Evolutionary conservation across 2,329 filamentous ascomycete genomes (phyloP).

Genomic region (Bipolaris zeicola): DNA sequence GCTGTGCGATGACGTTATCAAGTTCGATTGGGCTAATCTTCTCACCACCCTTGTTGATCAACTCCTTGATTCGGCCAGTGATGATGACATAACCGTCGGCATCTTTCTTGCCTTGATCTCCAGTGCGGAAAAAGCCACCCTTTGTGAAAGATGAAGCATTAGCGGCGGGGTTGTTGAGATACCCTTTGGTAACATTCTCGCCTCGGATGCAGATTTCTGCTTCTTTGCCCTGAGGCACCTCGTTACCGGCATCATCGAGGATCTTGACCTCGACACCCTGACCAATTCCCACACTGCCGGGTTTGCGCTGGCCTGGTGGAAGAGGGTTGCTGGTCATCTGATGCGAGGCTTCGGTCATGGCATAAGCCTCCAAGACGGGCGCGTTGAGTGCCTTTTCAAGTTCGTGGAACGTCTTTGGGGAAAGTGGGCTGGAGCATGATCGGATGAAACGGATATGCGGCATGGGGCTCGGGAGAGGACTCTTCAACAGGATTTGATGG

Average conservation of each 20-base stretch:
- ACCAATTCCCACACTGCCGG: conserved; percentile 80
- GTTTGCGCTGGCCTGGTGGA: conserved; percentile 72
- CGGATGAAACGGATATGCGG: conserved; percentile 84
- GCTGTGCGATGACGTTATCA: conserved; percentile 78
- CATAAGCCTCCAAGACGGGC: conserved; percentile 86
- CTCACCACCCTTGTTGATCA: conserved; percentile 89
- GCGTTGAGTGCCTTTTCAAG: conserved; percentile 77
- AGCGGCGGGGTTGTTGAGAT: conserved; percentile 80
- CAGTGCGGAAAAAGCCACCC: conserved; percentile 83
- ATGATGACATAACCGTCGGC: conserved; percentile 82
- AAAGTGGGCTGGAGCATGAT: conserved; percentile 83
- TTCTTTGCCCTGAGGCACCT: conserved; percentile 71
- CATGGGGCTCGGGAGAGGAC: conserved; percentile 68
- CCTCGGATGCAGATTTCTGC: conserved; percentile 84
- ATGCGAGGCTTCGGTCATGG: conserved; percentile 89
- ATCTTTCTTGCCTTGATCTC: conserved; percentile 83
- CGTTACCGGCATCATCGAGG: conserved; percentile 70
- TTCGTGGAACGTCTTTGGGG: conserved; percentile 79
- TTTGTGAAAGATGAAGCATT: conserved; percentile 76
- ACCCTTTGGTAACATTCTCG: conserved; percentile 82
- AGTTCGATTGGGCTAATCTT: conserved; percentile 89
- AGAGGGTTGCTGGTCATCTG: conserved; percentile 75
- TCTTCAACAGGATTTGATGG: conserved; percentile 84
- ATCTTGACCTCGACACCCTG: conserved; percentile 85
- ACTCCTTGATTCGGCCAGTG: conserved; percentile 89